These are phyloP conservation scores for Fistulinella prunicolor DNA, from an alignment of 768 basidiomycete species.

Conservation along the genomic window DNA sequence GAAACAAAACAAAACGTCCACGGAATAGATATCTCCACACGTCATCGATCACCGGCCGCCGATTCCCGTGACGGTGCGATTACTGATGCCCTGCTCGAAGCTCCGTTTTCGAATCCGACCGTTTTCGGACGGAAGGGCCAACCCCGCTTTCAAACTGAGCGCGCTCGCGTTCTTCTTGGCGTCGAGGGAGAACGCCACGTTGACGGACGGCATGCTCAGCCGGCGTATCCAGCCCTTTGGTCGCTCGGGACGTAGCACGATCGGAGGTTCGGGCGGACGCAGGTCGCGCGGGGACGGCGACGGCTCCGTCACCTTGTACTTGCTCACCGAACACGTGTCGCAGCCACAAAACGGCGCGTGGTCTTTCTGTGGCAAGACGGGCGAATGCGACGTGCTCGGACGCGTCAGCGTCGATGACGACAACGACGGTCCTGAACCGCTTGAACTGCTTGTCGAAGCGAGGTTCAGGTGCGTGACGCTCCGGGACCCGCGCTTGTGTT, in stretches of 20 bases:
- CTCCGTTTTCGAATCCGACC: conserved; percentile 41
- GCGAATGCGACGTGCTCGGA: conserved; percentile 28
- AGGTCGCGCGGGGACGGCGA: conserved; percentile 32
- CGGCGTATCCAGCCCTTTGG: conserved; percentile 73
- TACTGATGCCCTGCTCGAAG: conserved; percentile 37
- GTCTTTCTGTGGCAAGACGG: conserved; percentile 28
- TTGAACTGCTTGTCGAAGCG: conserved; percentile 14
- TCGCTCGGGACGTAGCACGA: conserved; percentile 50
- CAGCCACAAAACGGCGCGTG: conserved; percentile 70
- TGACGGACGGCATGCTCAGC: conserved; percentile 71
- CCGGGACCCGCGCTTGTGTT: conserved; percentile 30
- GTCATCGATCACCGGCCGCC: too few species aligned
- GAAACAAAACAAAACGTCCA: too few species aligned
- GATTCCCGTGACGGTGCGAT: conserved; percentile 53
- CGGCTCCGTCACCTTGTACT: conserved; percentile 43
- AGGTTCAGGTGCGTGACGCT: conserved; percentile 28
- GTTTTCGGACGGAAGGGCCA: conserved; percentile 43
- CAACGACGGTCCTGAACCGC: too few species aligned
- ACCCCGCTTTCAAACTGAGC: conserved; percentile 34
- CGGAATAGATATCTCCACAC: too few species aligned
- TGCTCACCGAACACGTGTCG: conserved; percentile 55
- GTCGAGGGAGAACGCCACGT: conserved; percentile 58
- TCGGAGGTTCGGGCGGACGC: conserved; percentile 43
- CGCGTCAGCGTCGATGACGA: conserved; percentile 8
- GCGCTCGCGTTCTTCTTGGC: conserved; percentile 51